A percentile compares a stretch with the other conserved stretches of the same genome.
Conservation (phyloP, 2,329 filamentous ascomycete species). For the Fusarium xylarioides region DNA sequence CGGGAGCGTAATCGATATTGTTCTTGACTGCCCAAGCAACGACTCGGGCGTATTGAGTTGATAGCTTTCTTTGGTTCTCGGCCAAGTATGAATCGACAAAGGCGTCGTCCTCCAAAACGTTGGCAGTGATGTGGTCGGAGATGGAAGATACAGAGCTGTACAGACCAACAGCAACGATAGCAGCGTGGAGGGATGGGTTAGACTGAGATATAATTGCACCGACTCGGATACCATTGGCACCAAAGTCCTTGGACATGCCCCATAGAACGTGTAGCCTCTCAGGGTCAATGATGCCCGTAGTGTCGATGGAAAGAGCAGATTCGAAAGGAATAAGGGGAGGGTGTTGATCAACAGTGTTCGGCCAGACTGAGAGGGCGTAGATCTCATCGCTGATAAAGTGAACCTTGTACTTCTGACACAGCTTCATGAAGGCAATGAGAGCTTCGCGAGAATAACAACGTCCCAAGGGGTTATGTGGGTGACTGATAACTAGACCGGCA, state of each 20-base stretch:
- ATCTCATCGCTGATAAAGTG: constrained; percentile 63
- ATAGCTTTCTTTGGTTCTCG: constrained; percentile 53
- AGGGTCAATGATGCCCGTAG: constrained; percentile 56
- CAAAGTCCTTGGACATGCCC: constrained; percentile 62
- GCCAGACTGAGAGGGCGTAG: constrained; percentile 62
- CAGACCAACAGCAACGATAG: constrained; percentile 49
- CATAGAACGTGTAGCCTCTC: constrained; percentile 61
- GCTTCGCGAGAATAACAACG: constrained; percentile 55
- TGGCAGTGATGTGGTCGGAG: constrained; percentile 52
- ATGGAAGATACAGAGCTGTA: constrained; percentile 58
- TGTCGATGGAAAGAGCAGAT: constrained; percentile 57
- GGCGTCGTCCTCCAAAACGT: constrained; percentile 54
- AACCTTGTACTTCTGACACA: constrained; percentile 58
- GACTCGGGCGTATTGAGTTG: constrained; percentile 51
- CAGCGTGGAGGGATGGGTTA: constrained; percentile 51
- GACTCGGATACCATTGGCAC: constrained; percentile 63
- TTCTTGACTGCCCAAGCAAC: constrained; percentile 50
- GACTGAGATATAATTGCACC: constrained; percentile 60
- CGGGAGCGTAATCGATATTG: constrained; percentile 55
- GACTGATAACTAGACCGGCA: constrained; percentile 59
- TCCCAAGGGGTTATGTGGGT: constrained; percentile 63
- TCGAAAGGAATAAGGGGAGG: constrained; percentile 50
- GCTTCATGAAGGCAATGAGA: constrained; percentile 53
- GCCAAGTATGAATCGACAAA: constrained; percentile 56
- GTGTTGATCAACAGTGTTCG: constrained; percentile 47